Evolutionary conservation across 176 grass and related monocot genomes (phyloP), one percentile per base, ranked within the genome.

Genomic region (Paspalum notatum): DNA sequence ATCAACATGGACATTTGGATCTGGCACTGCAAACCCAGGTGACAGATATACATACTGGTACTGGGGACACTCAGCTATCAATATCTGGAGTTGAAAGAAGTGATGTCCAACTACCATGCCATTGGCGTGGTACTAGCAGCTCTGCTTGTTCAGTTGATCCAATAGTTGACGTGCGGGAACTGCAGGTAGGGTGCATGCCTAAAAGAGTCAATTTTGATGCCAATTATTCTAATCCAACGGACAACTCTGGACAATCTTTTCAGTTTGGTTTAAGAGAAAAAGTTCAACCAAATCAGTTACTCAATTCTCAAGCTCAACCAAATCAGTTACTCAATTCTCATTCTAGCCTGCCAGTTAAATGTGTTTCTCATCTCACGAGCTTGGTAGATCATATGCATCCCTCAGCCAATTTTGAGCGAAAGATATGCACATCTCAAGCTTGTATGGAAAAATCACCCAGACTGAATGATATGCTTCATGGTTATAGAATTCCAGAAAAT

Each of bases 131-230:
- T 25, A 22, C 43, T 18, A 18, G 13, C 58, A 78, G 9, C 22
- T 61, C 43, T 66, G 49, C 58, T 76, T 70, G 26, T 71, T 54
- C 62, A 55, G 66, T 47, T 69, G 40, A 71, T 39, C 80, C 50
- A n/a, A 66, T 69, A 54, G 64, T 47, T 81, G 18, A 81, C 58
- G n/a, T 59, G 16, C 42, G 41, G 42, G 45, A 71, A 62, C 21
- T 58, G 44, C 56, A 0, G 53, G 32, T 25, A 54, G 43, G 69
- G 12, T 83, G 42, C 55, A 71, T 77, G 62, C 21, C 80, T 79
- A 84, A 82, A 42, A 74, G 47, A n/a, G 48, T 80, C 54, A 38
- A 15, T 61, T 85, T 97, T 76, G 81, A 91, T 80, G 65, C 26
- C 41, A 78, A 25, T 59, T 75, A 64, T 41, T 39, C 56, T 78